These are phyloP conservation scores for Serendipita sp. DNA, from an alignment of 768 basidiomycete genomes.

Conservation along the genomic window DNA sequence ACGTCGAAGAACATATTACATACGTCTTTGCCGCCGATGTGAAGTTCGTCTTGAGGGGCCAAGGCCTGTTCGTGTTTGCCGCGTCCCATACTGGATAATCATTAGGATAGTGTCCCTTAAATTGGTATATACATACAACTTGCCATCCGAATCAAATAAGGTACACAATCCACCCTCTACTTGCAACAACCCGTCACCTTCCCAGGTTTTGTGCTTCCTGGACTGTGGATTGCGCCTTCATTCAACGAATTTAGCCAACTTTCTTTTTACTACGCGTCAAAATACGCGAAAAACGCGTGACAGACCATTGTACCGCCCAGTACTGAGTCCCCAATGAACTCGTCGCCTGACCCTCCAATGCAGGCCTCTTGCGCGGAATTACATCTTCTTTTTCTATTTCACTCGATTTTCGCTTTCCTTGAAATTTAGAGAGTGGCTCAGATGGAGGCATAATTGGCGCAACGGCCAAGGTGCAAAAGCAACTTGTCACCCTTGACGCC, in stretches of 20 bases:
- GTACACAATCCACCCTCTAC: slow-evolving; percentile 17
- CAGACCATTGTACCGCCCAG: not conserved
- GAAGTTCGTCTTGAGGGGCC: slow-evolving; percentile 12
- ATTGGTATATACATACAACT: not conserved
- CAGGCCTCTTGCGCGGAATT: not conserved
- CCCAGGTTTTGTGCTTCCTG: slow-evolving; percentile 79
- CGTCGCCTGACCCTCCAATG: not conserved
- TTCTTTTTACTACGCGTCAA: not conserved
- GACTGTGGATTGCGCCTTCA: slow-evolving; percentile 54
- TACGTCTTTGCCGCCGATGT: slow-evolving; percentile 16
- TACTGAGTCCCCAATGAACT: not conserved
- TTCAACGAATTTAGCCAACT: slow-evolving; percentile 5
- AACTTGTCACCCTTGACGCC: too few relatives aligned
- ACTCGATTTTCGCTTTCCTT: not conserved
- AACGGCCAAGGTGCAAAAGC: too few relatives aligned
- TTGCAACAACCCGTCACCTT: slow-evolving; percentile 28
- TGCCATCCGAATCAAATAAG: not conserved
- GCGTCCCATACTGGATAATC: not conserved
- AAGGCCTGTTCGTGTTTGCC: not conserved
- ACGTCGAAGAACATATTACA: not conserved
- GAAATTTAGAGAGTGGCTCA: not conserved
- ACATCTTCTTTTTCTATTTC: not conserved
- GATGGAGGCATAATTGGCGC: not conserved
- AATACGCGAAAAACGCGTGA: not conserved
- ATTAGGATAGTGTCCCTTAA: not conserved